Percentiles rank a stretch among this genome's conserved stretches.
Evolutionary conservation across 495 filamentous ascomycete species (phyloP).

Genomic region (Talaromyces thailandensis): DNA sequence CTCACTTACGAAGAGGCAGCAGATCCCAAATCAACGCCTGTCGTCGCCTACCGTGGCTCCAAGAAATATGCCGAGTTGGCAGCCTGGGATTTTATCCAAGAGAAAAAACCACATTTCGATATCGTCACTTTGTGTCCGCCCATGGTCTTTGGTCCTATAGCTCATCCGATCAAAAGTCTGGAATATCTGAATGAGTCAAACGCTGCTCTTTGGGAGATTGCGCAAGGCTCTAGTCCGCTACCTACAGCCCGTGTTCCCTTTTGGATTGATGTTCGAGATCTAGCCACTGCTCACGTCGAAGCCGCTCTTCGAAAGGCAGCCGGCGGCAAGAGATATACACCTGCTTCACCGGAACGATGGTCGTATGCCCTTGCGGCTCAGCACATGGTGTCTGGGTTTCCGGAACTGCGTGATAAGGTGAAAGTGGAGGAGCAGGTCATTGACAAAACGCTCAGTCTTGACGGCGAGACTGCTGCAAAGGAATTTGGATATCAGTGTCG

Average conservation of each 20-base stretch:
- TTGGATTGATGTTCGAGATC: conserved; percentile 38
- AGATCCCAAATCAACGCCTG: conserved; percentile 38
- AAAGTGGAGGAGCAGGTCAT: conserved; percentile 19
- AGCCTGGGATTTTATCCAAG: neutral
- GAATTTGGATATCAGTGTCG: conserved; percentile 31
- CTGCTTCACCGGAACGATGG: conserved; percentile 25
- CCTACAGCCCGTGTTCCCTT: conserved; percentile 23
- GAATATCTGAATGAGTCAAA: conserved; percentile 29
- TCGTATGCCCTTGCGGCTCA: conserved; percentile 28
- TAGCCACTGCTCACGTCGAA: conserved; percentile 32
- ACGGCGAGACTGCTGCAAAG: conserved; percentile 29
- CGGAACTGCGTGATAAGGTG: conserved; percentile 16
- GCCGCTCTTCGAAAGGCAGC: conserved; percentile 22
- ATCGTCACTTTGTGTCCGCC: neutral
- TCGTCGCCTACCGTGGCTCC: neutral
- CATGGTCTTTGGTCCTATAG: conserved; percentile 38
- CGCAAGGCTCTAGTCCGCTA: conserved; percentile 16
- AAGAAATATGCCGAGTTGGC: conserved; percentile 3
- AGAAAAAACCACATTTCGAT: neutral
- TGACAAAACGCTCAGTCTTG: conserved; percentile 21
- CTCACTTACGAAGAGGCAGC: conserved; percentile 81
- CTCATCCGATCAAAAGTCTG: conserved; percentile 22
- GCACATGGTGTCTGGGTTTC: conserved; percentile 25
- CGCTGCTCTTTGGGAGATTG: conserved; percentile 29
- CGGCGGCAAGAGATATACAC: conserved; percentile 26